Base-by-base conservation (phyloP, 225 moss, liverwort and hornwort genomes). In the Sphagnum contortum region DNA sequence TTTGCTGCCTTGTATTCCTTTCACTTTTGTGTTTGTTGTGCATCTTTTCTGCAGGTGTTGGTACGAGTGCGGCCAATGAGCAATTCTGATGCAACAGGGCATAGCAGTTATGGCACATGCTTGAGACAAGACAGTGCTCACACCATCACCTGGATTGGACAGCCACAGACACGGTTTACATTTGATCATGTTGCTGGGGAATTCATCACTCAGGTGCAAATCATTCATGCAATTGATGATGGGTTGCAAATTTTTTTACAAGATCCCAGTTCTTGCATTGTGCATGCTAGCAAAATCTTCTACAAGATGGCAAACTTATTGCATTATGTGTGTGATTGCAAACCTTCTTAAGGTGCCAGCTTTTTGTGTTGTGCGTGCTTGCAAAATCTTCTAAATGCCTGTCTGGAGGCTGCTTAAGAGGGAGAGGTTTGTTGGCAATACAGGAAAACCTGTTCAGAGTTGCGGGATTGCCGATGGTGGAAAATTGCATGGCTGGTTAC, bases 181-280 rank as follows among this genome's bases (percentile, higher is more conserved):
- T 86, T 86, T 48, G 86, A 86, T 49, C 86, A 86, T 66, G 86
- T 86, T 46, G 86, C 86, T 50, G 82, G 82, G 61, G 86, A 86
- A 79, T 75, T 74, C 45, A 77, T 75, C 47, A 67, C 79, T 45
- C 86, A 86, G 86, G 86, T 86, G 29, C 29, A 29, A 29, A 29
- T 29, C 29, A 29, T 29, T 29, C 29, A 29, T 29, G 29, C 29
- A 62, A 29, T n/a, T 11, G 45, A 14, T n/a, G 48, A 45, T 46
- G 6, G 44, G 57, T 44, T 8, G 6, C 10, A 3, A 58, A 29
- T 0, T 29, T 29, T 29, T 29, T 0, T 29, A 29, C 29, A 29
- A 29, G 29, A 29, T 29, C 29, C 29, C 29, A 29, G 29, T 29
- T 29, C 29, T 29, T 29, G 29, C 29, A 29, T 29, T 29, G 29